phyloP scores from a whole-genome alignment of 2,329 filamentous ascomycete species.

The Colletotrichum echinochloae region DNA sequence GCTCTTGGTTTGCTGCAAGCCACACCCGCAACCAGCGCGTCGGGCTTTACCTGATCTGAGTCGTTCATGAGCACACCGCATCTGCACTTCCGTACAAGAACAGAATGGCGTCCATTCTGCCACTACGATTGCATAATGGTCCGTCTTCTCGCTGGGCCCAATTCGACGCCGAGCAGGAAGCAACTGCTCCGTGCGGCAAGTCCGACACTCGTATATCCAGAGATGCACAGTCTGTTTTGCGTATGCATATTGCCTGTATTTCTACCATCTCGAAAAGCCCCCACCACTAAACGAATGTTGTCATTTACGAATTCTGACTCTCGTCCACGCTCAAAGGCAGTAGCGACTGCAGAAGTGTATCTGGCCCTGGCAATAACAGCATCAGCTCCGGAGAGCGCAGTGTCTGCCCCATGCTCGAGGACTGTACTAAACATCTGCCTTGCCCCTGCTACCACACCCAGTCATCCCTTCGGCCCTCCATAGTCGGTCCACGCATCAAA shows the following conservation, averaged over 20 bases:
- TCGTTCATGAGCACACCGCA: not conserved
- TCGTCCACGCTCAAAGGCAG: not conserved
- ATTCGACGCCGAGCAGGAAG: not conserved
- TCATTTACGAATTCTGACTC: not conserved
- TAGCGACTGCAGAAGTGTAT: not conserved
- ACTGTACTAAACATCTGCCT: conserved; percentile 12
- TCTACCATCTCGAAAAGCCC: conserved; percentile 1
- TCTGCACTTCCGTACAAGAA: not conserved
- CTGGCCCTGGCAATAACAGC: not conserved
- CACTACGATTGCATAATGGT: not conserved
- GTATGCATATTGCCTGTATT: not conserved
- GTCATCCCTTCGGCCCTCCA: not conserved
- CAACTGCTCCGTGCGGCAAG: not conserved
- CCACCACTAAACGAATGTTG: conserved; percentile 19
- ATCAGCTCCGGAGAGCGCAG: not conserved
- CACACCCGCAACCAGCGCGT: conserved; percentile 29
- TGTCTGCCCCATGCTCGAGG: conserved; percentile 5
- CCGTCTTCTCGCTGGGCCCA: not conserved
- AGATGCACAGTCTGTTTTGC: not conserved
- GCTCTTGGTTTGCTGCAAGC: conserved; percentile 8
- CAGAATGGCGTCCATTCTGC: not conserved
- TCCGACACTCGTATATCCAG: not conserved
- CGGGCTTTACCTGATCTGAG: not conserved
- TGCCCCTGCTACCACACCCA: not conserved
- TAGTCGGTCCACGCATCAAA: not conserved